Conservation (phyloP, 2,329 filamentous ascomycete species). For the Lasiodiplodia theobromae region DNA sequence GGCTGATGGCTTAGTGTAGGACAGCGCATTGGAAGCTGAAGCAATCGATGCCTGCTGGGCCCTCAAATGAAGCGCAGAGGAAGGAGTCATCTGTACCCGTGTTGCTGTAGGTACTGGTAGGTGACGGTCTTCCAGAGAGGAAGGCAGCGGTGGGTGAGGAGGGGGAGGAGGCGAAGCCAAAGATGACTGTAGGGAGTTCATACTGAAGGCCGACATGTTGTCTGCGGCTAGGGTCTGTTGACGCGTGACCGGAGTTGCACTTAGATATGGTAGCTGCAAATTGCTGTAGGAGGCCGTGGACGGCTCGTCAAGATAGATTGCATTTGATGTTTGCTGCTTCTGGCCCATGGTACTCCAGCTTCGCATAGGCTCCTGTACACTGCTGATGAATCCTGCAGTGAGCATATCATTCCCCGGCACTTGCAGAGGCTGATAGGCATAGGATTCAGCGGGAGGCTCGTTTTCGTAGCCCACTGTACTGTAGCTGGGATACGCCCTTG, state of each 20-base stretch:
- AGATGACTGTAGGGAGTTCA: constrained; percentile 28
- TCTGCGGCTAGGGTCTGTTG: constrained; percentile 17
- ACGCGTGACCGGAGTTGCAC: constrained; percentile 13
- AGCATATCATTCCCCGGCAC: constrained; percentile 7
- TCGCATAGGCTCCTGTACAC: constrained; percentile 2
- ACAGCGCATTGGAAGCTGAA: constrained; percentile 1
- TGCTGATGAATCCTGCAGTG: neutral
- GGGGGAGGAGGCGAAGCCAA: constrained; percentile 10
- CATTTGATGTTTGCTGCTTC: constrained; percentile 11
- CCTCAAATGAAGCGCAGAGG: constrained; percentile 4
- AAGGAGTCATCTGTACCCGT: constrained; percentile 10
- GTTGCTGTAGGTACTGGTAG: constrained; percentile 27
- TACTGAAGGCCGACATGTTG: constrained; percentile 28
- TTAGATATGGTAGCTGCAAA: constrained; percentile 24
- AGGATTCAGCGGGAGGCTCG: constrained; percentile 21
- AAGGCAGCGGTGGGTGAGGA: constrained; percentile 7
- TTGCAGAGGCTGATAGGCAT: constrained; percentile 25
- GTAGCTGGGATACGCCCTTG: constrained; percentile 15
- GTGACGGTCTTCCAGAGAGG: constrained; percentile 19
- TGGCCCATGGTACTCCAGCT: constrained; percentile 17
- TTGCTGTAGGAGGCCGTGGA: constrained; percentile 17
- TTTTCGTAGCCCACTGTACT: constrained; percentile 11
- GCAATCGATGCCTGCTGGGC: constrained; percentile 12
- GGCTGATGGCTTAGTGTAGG: constrained; percentile 35
- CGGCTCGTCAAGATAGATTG: constrained; percentile 19